These are phyloP conservation scores for Eutrema yunnanense DNA, from an alignment of 345 rosid species.

Conservation along the genomic window DNA sequence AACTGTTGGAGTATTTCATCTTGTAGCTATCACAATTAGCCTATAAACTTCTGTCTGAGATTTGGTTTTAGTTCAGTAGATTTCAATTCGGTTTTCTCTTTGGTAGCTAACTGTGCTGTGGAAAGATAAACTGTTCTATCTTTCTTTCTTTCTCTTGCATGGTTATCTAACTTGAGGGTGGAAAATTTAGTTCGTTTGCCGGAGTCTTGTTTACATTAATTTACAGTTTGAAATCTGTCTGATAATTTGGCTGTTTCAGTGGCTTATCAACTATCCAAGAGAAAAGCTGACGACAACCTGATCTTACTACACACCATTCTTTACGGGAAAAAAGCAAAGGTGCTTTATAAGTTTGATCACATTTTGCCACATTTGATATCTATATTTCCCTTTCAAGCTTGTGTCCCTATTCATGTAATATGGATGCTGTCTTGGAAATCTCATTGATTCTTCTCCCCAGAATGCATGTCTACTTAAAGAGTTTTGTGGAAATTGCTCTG, in stretches of 20 bases:
- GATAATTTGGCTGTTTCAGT: constrained; percentile 52
- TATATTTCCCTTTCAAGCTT: neutral
- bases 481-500: constrained; percentile 15
- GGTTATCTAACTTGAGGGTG: neutral
- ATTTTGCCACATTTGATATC: neutral
- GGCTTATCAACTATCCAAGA: constrained; percentile 94
- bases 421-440: neutral
- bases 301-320: constrained; percentile 69
- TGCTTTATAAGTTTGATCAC: constrained; percentile 16
- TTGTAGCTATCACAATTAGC: neutral
- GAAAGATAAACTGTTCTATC: neutral
- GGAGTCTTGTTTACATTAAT: neutral
- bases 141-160: neutral
- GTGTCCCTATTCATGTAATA: neutral
- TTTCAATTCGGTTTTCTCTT: neutral
- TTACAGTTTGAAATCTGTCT: constrained; percentile 12
- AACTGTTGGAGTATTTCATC: neutral
- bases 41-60: neutral
- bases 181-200: neutral
- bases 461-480: neutral
- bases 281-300: constrained; percentile 85
- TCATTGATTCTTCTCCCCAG: neutral
- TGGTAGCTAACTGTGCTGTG: neutral
- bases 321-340: constrained; percentile 98
- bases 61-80: neutral